Evolutionary conservation across 2,329 filamentous ascomycete species (phyloP).

Genomic region (Arthrobotrys entomopaga): DNA sequence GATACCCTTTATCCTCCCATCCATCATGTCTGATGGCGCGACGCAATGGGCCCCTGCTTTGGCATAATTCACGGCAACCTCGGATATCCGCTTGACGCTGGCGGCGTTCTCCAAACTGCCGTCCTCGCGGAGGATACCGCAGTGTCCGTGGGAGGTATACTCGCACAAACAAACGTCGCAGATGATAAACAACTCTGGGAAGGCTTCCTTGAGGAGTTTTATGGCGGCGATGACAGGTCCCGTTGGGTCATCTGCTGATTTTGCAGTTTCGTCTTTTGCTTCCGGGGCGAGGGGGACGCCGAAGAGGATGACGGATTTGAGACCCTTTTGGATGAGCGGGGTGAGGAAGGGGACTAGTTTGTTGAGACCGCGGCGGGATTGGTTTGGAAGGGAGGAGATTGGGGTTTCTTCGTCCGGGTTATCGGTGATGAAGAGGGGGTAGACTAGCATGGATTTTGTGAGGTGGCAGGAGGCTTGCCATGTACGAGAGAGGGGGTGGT

Average conservation of each 20-base stretch:
- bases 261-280: conserved; percentile 90
- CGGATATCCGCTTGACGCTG: conserved; percentile 91
- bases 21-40: conserved; percentile 98
- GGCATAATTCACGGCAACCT: conserved; percentile 98
- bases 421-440: conserved; percentile 95
- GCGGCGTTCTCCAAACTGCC: conserved; percentile 91
- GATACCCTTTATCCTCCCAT: conserved; percentile 94
- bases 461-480: conserved; percentile 88
- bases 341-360: conserved; percentile 84
- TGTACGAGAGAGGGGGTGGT: conserved; percentile 78
- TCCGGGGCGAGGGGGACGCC: conserved; percentile 85
- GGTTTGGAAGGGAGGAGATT: conserved; percentile 90
- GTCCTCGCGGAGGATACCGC: conserved; percentile 92
- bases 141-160: conserved; percentile 98
- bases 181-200: conserved; percentile 90
- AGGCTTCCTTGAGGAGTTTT: conserved; percentile 81
- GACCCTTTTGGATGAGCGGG: conserved; percentile 86
- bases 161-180: conserved; percentile 97
- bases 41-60: conserved; percentile 95
- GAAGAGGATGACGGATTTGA: conserved; percentile 93
- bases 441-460: conserved; percentile 98
- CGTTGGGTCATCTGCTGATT: conserved; percentile 88
- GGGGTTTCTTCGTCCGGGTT: conserved; percentile 89
- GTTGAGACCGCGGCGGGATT: conserved; percentile 85
- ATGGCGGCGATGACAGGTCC: conserved; percentile 92